phyloP scores from a whole-genome alignment of 2,329 filamentous ascomycete genomes.

The Bipolaris zeicola region DNA sequence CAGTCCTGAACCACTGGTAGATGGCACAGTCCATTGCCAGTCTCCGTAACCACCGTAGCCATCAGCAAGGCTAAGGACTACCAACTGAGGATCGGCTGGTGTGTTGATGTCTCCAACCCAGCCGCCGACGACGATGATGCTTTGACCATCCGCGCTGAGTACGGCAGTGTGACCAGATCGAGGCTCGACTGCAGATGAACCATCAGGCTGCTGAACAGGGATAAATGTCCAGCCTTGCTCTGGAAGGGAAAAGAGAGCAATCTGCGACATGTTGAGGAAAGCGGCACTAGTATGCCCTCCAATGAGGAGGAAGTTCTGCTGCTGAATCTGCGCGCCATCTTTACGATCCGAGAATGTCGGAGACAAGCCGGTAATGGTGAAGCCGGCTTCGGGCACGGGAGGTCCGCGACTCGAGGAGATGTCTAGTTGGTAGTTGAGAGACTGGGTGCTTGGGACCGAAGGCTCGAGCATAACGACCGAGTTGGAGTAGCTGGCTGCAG shows the following conservation, averaged over 20 bases:
- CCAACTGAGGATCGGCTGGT: conserved; percentile 81
- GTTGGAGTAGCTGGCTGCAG: conserved; percentile 77
- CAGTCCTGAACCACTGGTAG: conserved; percentile 51
- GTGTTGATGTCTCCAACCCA: conserved; percentile 85
- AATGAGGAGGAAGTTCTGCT: conserved; percentile 78
- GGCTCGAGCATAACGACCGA: conserved; percentile 73
- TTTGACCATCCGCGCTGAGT: conserved; percentile 75
- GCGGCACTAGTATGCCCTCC: conserved; percentile 83
- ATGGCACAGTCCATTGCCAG: conserved; percentile 74
- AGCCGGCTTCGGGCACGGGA: conserved; percentile 83
- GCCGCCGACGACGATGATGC: conserved; percentile 81
- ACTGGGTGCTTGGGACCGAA: conserved; percentile 40
- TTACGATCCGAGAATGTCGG: conserved; percentile 72
- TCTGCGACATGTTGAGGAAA: conserved; percentile 93
- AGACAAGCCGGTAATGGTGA: conserved; percentile 75
- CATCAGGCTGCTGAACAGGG: conserved; percentile 59
- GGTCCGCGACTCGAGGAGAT: conserved; percentile 62
- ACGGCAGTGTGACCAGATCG: conserved; percentile 89
- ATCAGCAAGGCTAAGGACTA: conserved; percentile 74
- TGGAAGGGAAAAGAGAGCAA: conserved; percentile 84
- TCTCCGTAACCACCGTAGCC: conserved; percentile 67
- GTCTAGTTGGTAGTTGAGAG: conserved; percentile 53
- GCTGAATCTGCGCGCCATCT: conserved; percentile 67
- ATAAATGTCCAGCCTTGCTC: conserved; percentile 87
- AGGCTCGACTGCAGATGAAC: conserved; percentile 68